Base-by-base conservation (phyloP, 2,329 filamentous ascomycete species). In the Neonectria ditissima region DNA sequence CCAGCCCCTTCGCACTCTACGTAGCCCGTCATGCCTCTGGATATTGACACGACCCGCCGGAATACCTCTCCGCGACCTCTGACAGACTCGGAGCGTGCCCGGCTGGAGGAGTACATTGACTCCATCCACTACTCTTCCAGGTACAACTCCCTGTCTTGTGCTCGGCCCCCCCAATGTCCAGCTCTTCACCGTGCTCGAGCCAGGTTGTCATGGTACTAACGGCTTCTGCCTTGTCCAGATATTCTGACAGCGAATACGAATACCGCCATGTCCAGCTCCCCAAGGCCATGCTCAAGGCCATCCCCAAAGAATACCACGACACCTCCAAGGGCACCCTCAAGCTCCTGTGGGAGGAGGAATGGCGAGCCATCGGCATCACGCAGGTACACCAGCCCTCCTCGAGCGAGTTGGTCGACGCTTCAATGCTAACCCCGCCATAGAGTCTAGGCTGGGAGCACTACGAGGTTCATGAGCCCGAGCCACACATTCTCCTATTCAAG, bases 391-490 rank as follows among this genome's bases (percentile, higher is more conserved):
- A 45, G 41, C 44, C 48, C 16, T 37, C 56, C 44, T 44, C 57
- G 10, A 30, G 18, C 44, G 54, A 43, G 24, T 32, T 32, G 37
- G 37, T 52, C 26, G 30, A 39, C 39, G 22, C 18, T 37, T 13
- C 39, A 48, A 55, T 66, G 61, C 74, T 76, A 55, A 70, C 66
- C 53, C 26, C 14, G 28, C 32, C 18, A 53, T 77, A 98, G 94
- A 98, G 95, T 84, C 84, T 99, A 75, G 96, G 96, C 62, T 99
- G 96, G 96, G 95, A 98, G 79, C 96, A 99, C 80, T 99, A 99
- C 78, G 96, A 99, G 80, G 96, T 99, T 58, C 96, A 99, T 80
- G 96, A 98, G 80, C 96, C 96, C 45, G 96, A 99, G 82, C 96
- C 96, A 69, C 96, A 99, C 80, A 99, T 99, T 75, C 87, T 99